These are phyloP conservation scores for Pouteria campechiana DNA, from an alignment of 179 eudicot genomes.

Conservation along the genomic window DNA sequence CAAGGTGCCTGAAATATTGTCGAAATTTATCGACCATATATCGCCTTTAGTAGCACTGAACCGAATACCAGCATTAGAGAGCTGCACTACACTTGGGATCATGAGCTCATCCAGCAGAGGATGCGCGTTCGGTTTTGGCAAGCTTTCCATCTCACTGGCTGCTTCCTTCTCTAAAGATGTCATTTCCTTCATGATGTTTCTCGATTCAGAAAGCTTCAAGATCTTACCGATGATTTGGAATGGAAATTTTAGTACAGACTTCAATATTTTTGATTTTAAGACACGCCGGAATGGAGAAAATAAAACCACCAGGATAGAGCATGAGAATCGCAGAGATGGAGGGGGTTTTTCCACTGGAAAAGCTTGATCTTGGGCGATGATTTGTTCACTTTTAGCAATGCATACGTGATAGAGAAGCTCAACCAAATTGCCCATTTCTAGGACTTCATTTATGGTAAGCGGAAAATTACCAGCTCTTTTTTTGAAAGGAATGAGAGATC, in stretches of 20 bases:
- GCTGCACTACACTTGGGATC: constrained; percentile 18
- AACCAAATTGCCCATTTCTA: constrained; percentile 17
- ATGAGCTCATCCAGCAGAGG: constrained; percentile 21
- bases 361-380: not conserved
- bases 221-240: constrained; percentile 23
- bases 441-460: no score
- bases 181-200: no score
- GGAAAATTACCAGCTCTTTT: not conserved
- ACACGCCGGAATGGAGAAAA: no score
- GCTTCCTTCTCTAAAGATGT: no score
- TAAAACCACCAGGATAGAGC: no score
- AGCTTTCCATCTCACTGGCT: constrained; percentile 5
- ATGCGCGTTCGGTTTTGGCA: no score
- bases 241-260: constrained; percentile 14
- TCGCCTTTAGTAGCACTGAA: constrained; percentile 17
- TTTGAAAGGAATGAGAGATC: constrained; percentile 26
- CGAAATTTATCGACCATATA: constrained; percentile 15
- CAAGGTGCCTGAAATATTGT: constrained; percentile 4
- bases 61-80: constrained; percentile 15
- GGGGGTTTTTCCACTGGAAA: no score
- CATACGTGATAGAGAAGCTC: constrained; percentile 21
- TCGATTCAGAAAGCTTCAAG: constrained; percentile 11
- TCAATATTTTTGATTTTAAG: no score
- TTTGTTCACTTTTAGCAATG: constrained; percentile 10
- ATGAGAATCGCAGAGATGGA: no score